Base-by-base conservation (phyloP, 306 rosid species). In the Trifolium fragiferum region DNA sequence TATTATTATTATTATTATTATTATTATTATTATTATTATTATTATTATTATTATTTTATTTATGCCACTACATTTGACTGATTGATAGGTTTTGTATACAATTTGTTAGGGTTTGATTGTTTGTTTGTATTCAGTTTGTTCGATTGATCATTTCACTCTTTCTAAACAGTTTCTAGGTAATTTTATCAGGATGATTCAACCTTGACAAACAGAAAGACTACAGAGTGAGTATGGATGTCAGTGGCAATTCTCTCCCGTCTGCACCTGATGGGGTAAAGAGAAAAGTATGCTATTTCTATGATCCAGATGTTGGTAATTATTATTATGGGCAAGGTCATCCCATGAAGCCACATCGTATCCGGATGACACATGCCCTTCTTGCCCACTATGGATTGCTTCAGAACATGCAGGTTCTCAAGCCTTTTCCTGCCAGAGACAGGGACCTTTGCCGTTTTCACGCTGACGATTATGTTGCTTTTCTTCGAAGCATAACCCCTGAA, bases 241-340 rank as follows among this genome's bases (percentile, higher is more conserved):
- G 62, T 21, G 62, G 62, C n/a, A 91, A 91, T 83, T 91, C 94
- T 46, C 80, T 91, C 30, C 87, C 89, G 33, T 91, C 97, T 70
- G 90, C 88, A 5, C 87, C 94, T 57, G 97, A 91, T 66, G 97
- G 86, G 21, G 88, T 91, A 75, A 91, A 91, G 90, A 84, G 97
- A 62, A 91, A 87, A 61, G 97, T 89, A 77, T 76, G 86, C 66
- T 89, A 91, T 83, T 89, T 91, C 87, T 91, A 89, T 82, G 97
- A 91, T 83, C 97, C 94, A 6, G 94, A 89, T 70, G 97, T 91
- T 8, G 95, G 97, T 57, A 91, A 91, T 82, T 89, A 91, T 85
- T 91, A 91, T 78, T 91, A 91, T 69, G 97, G 97, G 20, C 97
- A 91, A 73, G 97, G 97, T 62, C 97, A 91, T 71, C 94, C 97